Percentiles rank a stretch among this genome's conserved stretches.
Conservation (phyloP, 2,329 filamentous ascomycete genomes). For the Neopestalotiopsis rosae region DNA sequence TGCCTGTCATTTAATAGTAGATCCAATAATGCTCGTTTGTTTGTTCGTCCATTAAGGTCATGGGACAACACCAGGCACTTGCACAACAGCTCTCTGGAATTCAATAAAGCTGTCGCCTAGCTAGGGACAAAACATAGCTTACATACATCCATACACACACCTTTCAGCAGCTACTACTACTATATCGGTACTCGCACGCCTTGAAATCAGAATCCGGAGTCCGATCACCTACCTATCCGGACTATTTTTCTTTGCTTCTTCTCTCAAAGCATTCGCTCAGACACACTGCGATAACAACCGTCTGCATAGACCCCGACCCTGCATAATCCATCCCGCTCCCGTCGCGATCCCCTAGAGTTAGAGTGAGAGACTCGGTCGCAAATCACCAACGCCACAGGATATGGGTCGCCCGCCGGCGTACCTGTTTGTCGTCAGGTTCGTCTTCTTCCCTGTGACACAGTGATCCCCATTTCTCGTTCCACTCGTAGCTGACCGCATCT, state of each 20-base stretch:
- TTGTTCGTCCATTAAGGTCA: neutral
- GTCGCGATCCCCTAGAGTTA: neutral
- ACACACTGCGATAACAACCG: neutral
- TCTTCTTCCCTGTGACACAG: conserved; percentile 16
- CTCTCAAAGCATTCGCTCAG: neutral
- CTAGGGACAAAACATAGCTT: neutral
- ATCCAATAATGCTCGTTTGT: neutral
- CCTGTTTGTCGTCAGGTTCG: conserved; percentile 56
- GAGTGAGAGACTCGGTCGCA: neutral
- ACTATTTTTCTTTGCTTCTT: neutral
- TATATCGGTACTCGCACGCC: neutral
- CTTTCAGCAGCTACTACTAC: neutral
- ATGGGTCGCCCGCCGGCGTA: conserved; percentile 56
- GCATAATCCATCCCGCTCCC: neutral
- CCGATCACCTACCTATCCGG: neutral
- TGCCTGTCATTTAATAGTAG: too few relatives aligned
- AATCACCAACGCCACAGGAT: conserved; percentile 3
- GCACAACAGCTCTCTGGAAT: neutral
- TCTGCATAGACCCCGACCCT: neutral
- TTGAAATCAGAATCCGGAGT: neutral
- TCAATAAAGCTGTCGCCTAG: neutral
- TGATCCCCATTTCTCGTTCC: neutral
- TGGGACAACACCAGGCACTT: conserved; percentile 1
- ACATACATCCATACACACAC: neutral
- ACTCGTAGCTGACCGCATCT: conserved; percentile 8